These are phyloP conservation scores for Castanopsis chinensis DNA, from an alignment of 306 rosid species.

Conservation along the genomic window DNA sequence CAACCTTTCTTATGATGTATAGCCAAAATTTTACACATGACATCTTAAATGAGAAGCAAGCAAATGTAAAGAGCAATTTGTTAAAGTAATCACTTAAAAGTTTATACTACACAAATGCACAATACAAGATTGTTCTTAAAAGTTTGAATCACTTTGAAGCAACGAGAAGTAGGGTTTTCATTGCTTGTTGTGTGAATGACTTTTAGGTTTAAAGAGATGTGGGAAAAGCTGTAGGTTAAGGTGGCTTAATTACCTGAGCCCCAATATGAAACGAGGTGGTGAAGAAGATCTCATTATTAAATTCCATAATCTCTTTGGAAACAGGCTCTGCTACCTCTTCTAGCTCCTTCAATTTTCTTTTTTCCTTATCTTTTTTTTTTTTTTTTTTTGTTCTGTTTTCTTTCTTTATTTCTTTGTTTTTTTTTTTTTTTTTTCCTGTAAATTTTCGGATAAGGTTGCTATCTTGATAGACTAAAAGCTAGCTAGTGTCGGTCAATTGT, in stretches of 20 bases:
- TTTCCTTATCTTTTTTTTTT: too few relatives aligned
- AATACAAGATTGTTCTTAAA: too few relatives aligned
- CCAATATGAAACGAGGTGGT: conserved; percentile 22
- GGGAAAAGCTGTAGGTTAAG: conserved; percentile 40
- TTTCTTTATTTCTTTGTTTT: too few relatives aligned
- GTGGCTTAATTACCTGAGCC: conserved; percentile 39
- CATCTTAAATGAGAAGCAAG: too few relatives aligned
- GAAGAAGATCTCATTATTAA: conserved; percentile 36
- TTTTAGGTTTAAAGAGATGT: conserved; percentile 23
- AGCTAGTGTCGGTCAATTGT: neutral
- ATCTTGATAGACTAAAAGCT: too few relatives aligned
- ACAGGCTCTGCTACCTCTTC: conserved; percentile 10
- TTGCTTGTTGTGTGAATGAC: neutral
- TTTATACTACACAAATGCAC: too few relatives aligned
- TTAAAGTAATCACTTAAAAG: too few relatives aligned
- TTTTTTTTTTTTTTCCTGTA: neutral
- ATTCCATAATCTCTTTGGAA: conserved; percentile 38
- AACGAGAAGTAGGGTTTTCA: neutral
- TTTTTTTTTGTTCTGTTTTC: too few relatives aligned
- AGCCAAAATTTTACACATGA: too few relatives aligned
- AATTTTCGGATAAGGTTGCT: too few relatives aligned
- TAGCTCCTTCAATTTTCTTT: neutral
- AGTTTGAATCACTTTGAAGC: neutral
- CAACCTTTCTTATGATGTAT: too few relatives aligned
- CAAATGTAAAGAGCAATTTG: too few relatives aligned